Conservation (phyloP, 2,329 filamentous ascomycete species). For the Bipolaris bicolor region DNA sequence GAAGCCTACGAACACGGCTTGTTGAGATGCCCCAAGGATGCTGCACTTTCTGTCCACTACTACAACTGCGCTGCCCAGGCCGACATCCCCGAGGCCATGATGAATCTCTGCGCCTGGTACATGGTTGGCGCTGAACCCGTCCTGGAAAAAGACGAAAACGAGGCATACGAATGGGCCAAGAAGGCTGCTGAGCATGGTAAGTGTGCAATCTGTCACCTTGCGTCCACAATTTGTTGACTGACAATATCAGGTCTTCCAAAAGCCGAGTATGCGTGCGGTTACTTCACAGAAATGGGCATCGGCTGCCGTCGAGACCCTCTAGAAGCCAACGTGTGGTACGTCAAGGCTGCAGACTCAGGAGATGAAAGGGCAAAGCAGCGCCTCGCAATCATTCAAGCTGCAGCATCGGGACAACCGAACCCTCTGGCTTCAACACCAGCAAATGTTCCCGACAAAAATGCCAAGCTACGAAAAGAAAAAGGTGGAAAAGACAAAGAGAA, state of each 20-base stretch:
- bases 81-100: constrained; percentile 88
- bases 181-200: constrained; percentile 84
- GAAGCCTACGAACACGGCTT: constrained; percentile 95
- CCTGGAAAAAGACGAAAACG: constrained; percentile 91
- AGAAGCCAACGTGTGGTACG: constrained; percentile 98
- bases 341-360: constrained; percentile 89
- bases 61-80: constrained; percentile 90
- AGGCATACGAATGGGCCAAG: constrained; percentile 95
- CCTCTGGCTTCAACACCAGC: constrained; percentile 6
- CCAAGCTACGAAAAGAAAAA: constrained; percentile 40
- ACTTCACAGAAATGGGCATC: constrained; percentile 98
- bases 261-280: constrained; percentile 94
- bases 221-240: constrained; percentile 10
- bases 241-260: constrained; percentile 60
- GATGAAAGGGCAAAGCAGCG: constrained; percentile 89
- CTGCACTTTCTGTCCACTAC: constrained; percentile 93
- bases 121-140: constrained; percentile 92
- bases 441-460: constrained; percentile 21
- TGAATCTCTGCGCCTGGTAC: constrained; percentile 98
- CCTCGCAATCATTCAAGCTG: constrained; percentile 83
- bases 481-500: constrained; percentile 38
- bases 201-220: constrained; percentile 44
- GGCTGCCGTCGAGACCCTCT: constrained; percentile 93
- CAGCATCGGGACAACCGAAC: constrained; percentile 65
- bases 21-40: constrained; percentile 85